Evolutionary conservation across 2,329 filamentous ascomycete species (phyloP), one percentile per base, ranked within the genome.

Genomic region (Stachybotrys elegans): DNA sequence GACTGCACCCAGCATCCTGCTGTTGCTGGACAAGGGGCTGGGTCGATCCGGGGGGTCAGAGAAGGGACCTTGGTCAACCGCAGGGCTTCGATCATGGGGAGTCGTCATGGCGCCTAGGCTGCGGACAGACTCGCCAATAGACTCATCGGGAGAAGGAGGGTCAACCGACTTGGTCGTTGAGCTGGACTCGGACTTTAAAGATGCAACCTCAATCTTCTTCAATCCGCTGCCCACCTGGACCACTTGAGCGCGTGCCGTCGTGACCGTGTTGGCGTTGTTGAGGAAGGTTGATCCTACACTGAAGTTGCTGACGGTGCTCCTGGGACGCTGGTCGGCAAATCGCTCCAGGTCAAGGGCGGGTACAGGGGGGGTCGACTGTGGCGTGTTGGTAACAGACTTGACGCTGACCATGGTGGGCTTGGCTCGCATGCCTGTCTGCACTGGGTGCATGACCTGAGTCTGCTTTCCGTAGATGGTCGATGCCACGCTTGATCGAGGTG

Each of bases 381-480:
- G 22, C 8, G 85, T 70, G 56, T 70, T 80, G 44, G 72, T 75
- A 17, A 76, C 78, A 6, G 86, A 86, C 65, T 89, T 93, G 52
- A 98, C 90, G 57, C 88, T 95, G 61, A 98, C 90, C 59, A 97
- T 84, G 27, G 89, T 91, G 9, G 93, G 89, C 67, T 93, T 94
- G 51, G 86, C 87, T 48, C 90, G 82, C 60, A 92, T 86, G 46
- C 88, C 86, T 42, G 90, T 93, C 58, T 93, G 89, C 1, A 90
- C 89, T 1, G 91, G 85, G 73, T 86, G 60, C 75, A 90, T 54
- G 29, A 95, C 81, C 42, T 95, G 82, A 14, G 88, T 90, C 57
- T 94, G 89, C 69, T 91, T 92, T 52, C 89, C 87, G 61, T 96
- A 97, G 43, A 95, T 89, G 17, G 92, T 96, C 1, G 91, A 95